Conservation (phyloP, 495 filamentous ascomycete species). For the Penicillium longicatenatum region DNA sequence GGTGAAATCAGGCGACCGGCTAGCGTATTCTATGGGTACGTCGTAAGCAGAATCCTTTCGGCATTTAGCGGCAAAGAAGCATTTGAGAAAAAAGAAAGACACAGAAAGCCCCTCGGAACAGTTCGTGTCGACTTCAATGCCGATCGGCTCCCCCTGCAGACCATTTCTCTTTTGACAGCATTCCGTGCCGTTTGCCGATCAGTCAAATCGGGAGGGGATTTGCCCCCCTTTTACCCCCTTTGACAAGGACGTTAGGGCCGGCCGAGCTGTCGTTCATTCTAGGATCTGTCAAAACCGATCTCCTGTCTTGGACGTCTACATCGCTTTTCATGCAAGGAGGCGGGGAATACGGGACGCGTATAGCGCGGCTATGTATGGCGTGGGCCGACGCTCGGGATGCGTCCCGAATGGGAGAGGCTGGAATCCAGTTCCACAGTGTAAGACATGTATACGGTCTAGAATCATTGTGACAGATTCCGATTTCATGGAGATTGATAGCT, state of each 20-base stretch:
- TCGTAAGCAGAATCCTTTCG: not conserved
- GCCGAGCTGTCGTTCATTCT: constrained; percentile 1
- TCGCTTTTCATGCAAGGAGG: constrained; percentile 20
- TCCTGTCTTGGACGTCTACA: constrained; percentile 9
- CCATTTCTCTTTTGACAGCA: constrained; percentile 24
- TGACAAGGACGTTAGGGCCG: not conserved
- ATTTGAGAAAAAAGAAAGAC: not conserved
- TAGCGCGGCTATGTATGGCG: constrained; percentile 23
- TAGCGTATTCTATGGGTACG: not conserved
- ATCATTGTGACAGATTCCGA: not conserved
- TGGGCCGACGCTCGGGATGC: not conserved
- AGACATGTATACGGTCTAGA: not conserved
- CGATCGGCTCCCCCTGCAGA: constrained; percentile 15
- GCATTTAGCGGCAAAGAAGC: not conserved
- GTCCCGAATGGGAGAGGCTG: not conserved
- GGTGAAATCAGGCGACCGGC: not conserved
- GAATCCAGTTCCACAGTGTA: not conserved
- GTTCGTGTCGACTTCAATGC: constrained; percentile 7
- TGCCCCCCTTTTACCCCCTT: constrained; percentile 9
- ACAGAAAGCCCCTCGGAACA: not conserved
- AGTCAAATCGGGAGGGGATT: constrained; percentile 7
- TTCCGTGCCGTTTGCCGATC: constrained; percentile 24
- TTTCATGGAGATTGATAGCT: not conserved
- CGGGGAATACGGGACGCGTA: constrained; percentile 19
- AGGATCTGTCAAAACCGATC: constrained; percentile 20